Conservation (phyloP, 495 filamentous ascomycete genomes). For the Eremomyces bilateralis region DNA sequence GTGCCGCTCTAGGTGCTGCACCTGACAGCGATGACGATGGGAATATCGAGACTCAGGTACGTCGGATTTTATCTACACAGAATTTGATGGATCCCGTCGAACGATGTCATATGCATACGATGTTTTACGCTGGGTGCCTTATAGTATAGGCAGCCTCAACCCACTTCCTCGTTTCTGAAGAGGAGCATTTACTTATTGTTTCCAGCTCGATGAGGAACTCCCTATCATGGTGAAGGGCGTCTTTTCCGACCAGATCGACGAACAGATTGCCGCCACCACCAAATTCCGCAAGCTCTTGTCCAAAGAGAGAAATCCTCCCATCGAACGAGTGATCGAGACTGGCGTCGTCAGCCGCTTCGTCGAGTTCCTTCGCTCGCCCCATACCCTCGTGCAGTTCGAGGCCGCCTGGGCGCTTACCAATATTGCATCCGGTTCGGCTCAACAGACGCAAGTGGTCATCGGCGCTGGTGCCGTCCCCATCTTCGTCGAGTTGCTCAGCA, state of each 20-base stretch:
- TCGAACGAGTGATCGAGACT: conserved; percentile 97
- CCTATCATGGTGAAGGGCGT: conserved; percentile 95
- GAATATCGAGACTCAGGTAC: conserved; percentile 90
- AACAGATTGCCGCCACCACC: conserved; percentile 95
- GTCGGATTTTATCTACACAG: conserved; percentile 15
- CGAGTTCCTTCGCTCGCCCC: conserved; percentile 92
- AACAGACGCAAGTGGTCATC: conserved; percentile 97
- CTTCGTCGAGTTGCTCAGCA: conserved; percentile 86
- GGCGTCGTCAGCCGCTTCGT: conserved; percentile 95
- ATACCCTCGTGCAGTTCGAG: conserved; percentile 97
- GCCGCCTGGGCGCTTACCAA: conserved; percentile 99
- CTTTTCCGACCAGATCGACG: conserved; percentile 95
- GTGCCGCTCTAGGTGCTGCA: conserved; percentile 64
- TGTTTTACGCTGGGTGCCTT: too few relatives aligned
- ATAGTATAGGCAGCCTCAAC: too few relatives aligned
- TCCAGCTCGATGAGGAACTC: conserved; percentile 87
- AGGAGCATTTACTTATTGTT: too few relatives aligned
- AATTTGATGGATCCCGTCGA: too few relatives aligned
- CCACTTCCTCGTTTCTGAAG: too few relatives aligned
- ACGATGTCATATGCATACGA: too few relatives aligned
- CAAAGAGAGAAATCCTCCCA: conserved; percentile 97
- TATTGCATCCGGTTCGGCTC: conserved; percentile 92
- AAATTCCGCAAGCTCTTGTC: conserved; percentile 96
- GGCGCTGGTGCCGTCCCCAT: conserved; percentile 96
- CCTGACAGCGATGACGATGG: conserved; percentile 96